Evolutionary conservation across 176 grass and related monocot species (phyloP).

Genomic region (Eremochloa ophiuroides): DNA sequence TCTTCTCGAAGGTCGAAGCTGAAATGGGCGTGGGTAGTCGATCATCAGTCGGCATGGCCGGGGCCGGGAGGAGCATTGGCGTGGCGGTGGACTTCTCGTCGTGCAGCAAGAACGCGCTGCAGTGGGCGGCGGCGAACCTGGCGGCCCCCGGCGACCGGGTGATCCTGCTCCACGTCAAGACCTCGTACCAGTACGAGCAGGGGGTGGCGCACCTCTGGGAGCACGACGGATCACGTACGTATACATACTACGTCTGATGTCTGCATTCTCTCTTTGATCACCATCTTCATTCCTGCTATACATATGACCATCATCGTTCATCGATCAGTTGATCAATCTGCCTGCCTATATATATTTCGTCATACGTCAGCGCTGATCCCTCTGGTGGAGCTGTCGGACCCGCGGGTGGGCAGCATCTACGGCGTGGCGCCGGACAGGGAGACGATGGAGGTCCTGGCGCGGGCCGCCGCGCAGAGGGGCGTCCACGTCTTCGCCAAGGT

Average conservation of each 20-base stretch:
- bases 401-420: conserved; percentile 37
- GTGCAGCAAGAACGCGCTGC: conserved; percentile 43
- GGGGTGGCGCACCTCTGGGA: conserved; percentile 53
- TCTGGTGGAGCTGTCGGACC: conserved; percentile 42
- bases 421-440: conserved; percentile 47
- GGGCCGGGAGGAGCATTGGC: conserved; percentile 18
- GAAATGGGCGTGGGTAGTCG: background rate
- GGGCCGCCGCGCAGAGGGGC: conserved; percentile 23
- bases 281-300: background rate
- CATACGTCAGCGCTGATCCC: conserved; percentile 59
- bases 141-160: conserved; percentile 38
- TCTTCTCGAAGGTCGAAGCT: too few species aligned
- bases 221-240: conserved; percentile 48
- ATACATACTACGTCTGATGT: too few species aligned
- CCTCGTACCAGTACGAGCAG: conserved; percentile 41
- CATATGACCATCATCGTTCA: background rate
- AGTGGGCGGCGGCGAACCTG: conserved; percentile 36
- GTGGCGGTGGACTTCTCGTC: conserved; percentile 49
- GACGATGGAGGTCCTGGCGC: conserved; percentile 34
- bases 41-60: background rate
- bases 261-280: background rate
- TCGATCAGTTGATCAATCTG: background rate
- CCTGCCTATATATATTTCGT: too few species aligned
- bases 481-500: conserved; percentile 54
- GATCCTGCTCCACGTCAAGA: conserved; percentile 47